These are phyloP conservation scores for Saturnispora serradocipensis DNA, from an alignment of 805 yeast genomes.

Conservation along the genomic window DNA sequence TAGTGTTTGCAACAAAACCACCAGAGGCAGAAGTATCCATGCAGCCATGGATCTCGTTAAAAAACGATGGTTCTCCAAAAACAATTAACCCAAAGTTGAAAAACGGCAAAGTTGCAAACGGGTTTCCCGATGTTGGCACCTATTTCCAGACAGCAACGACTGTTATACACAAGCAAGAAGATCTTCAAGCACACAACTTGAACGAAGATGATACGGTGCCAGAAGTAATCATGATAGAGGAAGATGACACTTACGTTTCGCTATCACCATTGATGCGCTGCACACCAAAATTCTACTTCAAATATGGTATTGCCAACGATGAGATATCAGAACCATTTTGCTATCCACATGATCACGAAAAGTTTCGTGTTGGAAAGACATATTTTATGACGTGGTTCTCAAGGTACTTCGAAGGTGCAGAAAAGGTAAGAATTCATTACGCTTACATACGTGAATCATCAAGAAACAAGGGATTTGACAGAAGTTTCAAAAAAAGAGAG, in stretches of 20 bases:
- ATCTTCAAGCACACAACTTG: slow-evolving; percentile 67
- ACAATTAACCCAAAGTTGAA: slow-evolving; percentile 71
- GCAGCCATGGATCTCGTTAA: slow-evolving; percentile 72
- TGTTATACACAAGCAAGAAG: slow-evolving; percentile 44
- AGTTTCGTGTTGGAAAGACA: slow-evolving; percentile 48
- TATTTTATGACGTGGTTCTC: slow-evolving; percentile 81
- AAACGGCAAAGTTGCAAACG: slow-evolving; percentile 58
- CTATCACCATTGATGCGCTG: slow-evolving; percentile 78
- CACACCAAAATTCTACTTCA: slow-evolving; percentile 65
- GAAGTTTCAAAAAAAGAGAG: slow-evolving; percentile 29
- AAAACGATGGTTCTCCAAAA: slow-evolving; percentile 70
- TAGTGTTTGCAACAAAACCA: slow-evolving; percentile 59
- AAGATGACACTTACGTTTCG: slow-evolving; percentile 62
- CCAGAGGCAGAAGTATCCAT: slow-evolving; percentile 48
- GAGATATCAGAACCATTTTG: slow-evolving; percentile 72
- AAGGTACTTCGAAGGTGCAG: slow-evolving; percentile 49
- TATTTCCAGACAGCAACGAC: slow-evolving; percentile 68
- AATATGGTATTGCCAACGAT: slow-evolving; percentile 52
- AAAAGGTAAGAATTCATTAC: slow-evolving; percentile 57
- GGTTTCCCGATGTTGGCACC: slow-evolving; percentile 64
- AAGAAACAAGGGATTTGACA: slow-evolving; percentile 40
- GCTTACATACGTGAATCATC: slow-evolving; percentile 52
- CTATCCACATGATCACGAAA: slow-evolving; percentile 57
- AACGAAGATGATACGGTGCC: slow-evolving; percentile 46
- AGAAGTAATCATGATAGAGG: slow-evolving; percentile 50